Percentiles rank a stretch among this genome's conserved stretches.
These are phyloP conservation scores for Dioscorea dumetorum DNA, from an alignment of 106 monocot species.

Conservation along the genomic window DNA sequence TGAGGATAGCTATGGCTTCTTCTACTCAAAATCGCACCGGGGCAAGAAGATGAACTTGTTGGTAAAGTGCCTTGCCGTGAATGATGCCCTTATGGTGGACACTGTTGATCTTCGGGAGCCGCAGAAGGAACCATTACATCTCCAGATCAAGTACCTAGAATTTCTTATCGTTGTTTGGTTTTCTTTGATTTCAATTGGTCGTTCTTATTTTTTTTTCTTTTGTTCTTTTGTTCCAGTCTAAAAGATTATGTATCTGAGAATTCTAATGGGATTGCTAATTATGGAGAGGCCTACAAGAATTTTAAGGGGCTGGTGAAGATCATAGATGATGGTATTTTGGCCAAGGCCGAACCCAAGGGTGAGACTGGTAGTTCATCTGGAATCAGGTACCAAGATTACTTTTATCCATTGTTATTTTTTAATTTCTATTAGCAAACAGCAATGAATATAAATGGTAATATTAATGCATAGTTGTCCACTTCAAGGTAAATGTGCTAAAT, in stretches of 20 bases:
- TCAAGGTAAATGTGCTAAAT: no score
- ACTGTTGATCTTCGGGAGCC: conserved; percentile 29
- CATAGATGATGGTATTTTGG: conserved; percentile 43
- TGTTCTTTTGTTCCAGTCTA: conserved; percentile 24
- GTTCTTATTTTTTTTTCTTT: conserved; percentile 6
- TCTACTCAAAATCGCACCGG: conserved; percentile 52
- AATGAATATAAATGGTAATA: no score
- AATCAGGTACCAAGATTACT: conserved; percentile 14
- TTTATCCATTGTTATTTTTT: no score
- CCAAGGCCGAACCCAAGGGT: conserved; percentile 32
- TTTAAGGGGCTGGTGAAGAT: conserved; percentile 47
- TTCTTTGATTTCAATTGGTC: neutral
- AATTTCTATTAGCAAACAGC: no score
- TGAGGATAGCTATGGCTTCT: conserved; percentile 65
- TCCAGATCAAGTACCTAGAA: conserved; percentile 65
- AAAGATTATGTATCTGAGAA: conserved; percentile 46
- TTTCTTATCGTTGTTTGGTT: neutral
- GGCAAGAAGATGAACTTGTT: conserved; percentile 44
- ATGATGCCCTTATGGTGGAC: conserved; percentile 59
- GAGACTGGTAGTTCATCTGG: conserved; percentile 19
- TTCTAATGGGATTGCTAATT: conserved; percentile 27
- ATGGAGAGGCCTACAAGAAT: conserved; percentile 62
- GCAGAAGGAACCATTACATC: conserved; percentile 53
- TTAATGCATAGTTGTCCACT: no score
- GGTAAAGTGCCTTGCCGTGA: conserved; percentile 64